Base-by-base conservation (phyloP, 108 stramenopile species). In the Conticribra weissflogii region DNA sequence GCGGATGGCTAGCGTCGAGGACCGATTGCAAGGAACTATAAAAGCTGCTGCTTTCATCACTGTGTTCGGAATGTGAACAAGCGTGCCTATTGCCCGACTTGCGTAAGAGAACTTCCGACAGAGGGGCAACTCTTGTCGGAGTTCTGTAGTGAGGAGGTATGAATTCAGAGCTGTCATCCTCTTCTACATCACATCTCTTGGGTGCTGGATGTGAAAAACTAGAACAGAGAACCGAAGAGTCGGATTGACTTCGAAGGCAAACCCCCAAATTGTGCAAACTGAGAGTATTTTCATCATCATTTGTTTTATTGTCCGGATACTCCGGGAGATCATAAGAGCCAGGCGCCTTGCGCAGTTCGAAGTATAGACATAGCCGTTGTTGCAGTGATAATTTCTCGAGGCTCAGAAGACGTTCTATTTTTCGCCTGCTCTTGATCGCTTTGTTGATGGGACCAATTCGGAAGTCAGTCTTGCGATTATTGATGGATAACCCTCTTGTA, bases 11-110 rank as follows among this genome's bases (percentile, higher is more conserved):
- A 25, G 48, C 0, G 1, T 27, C 18, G 28, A 49, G 18, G 1
- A 14, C 32, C 28, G 62, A 49, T n/a, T 63, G 24, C 46, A 48
- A 24, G 9, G 62, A 63, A 27, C 36, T 24, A 8, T 24, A 24
- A 15, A 63, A 28, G 3, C 12, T 18, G 4, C 33, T 28, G 24
- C 25, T 30, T 18, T 48, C 49, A 17, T 45, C 44, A 49, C 28
- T 29, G 47, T 48, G 24, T 14, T 63, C 46, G 3, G 48, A 63
- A 29, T 30, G 24, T 29, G 41, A 21, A 50, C 46, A 49, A 28
- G 29, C 22, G 17, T 16, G 48, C 1, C 21, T 27, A 4, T 63
- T 30, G 4, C 9, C 4, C 50, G 36, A 41, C 4, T 14, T 16
- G 16, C 9, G 18, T 51, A 16, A 18, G 18, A 51, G 16, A 49